phyloP scores from a whole-genome alignment of 164 flowering plant species.

The Tinospora cordifolia region DNA sequence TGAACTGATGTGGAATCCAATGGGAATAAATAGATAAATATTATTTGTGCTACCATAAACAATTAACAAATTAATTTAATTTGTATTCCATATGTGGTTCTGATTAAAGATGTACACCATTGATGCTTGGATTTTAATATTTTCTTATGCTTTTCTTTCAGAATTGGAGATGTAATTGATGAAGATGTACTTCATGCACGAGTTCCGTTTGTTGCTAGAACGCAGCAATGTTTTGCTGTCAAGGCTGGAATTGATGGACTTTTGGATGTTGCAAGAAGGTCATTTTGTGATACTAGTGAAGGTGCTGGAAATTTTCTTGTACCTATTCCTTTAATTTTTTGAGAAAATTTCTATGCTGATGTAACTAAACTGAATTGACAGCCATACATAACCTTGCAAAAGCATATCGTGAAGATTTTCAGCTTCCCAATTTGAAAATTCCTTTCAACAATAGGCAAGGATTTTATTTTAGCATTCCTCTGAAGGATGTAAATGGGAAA shows the following conservation, averaged over 20 bases:
- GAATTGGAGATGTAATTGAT: constrained; percentile 86
- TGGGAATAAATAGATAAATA: no score
- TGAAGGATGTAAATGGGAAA: constrained; percentile 75
- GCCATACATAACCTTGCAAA: constrained; percentile 93
- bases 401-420: constrained; percentile 82
- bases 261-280: constrained; percentile 81
- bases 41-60: background rate
- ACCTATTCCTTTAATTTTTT: constrained; percentile 2
- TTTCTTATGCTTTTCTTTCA: constrained; percentile 20
- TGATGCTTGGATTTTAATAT: background rate
- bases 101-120: background rate
- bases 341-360: background rate
- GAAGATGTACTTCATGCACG: constrained; percentile 95
- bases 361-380: constrained; percentile 28
- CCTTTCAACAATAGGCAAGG: constrained; percentile 95
- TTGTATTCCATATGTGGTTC: background rate
- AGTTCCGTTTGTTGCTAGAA: constrained; percentile 94
- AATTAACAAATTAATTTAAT: background rate
- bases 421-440: constrained; percentile 80
- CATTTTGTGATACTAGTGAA: constrained; percentile 98
- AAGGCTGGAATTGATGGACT: constrained; percentile 99
- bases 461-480: constrained; percentile 86
- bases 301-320: constrained; percentile 33
- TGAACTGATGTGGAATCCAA: background rate
- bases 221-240: constrained; percentile 98